Evolutionary conservation across 2,329 filamentous ascomycete species (phyloP).

Genomic region (Fusarium sp.): DNA sequence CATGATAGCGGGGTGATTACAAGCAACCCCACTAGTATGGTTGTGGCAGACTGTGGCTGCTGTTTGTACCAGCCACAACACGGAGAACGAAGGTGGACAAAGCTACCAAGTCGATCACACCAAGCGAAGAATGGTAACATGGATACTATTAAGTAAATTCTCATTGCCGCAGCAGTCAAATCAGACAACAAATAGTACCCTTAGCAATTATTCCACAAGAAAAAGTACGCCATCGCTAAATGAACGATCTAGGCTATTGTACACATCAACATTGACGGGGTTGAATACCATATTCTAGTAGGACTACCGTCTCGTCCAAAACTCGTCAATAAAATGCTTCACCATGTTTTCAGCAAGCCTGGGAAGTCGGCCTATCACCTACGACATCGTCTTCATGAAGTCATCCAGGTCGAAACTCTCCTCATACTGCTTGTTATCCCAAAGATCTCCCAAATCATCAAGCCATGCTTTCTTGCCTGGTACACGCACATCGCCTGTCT

Average conservation of each 20-base stretch:
- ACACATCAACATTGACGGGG: conserved; percentile 35
- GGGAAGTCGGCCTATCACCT: conserved; percentile 20
- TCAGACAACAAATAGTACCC: background rate
- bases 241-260: conserved; percentile 40
- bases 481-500: conserved; percentile 92
- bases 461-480: conserved; percentile 97
- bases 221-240: conserved; percentile 44
- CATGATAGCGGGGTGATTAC: conserved; percentile 41
- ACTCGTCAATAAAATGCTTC: conserved; percentile 1
- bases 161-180: background rate
- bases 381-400: conserved; percentile 93
- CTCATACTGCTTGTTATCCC: conserved; percentile 98
- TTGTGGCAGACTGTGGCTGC: conserved; percentile 7
- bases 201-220: conserved; percentile 36
- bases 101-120: background rate
- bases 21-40: conserved; percentile 35
- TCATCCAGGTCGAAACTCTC: conserved; percentile 97
- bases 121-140: background rate
- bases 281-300: conserved; percentile 36
- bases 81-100: background rate
- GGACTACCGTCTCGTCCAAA: conserved; percentile 13
- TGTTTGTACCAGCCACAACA: background rate
- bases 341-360: conserved; percentile 3
- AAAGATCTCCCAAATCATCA: conserved; percentile 93
- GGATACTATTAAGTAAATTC: background rate